Conservation (phyloP, 2,329 filamentous ascomycete genomes). For the Fusarium sp. region DNA sequence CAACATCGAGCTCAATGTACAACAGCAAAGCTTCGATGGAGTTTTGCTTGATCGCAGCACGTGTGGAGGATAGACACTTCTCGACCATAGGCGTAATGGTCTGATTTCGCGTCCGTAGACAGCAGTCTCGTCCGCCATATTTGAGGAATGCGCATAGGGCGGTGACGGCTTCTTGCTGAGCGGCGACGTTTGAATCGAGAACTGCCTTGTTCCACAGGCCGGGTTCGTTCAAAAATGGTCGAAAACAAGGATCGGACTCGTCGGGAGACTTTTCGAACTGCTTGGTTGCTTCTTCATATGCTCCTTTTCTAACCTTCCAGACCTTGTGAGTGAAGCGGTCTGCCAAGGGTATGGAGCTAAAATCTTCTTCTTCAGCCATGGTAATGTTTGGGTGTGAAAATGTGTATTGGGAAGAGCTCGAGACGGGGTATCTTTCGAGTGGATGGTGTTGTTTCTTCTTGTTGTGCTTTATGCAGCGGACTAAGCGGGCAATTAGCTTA, state of each 20-base stretch:
- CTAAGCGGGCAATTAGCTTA: constrained; percentile 46
- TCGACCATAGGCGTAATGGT: constrained; percentile 85
- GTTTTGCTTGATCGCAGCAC: constrained; percentile 87
- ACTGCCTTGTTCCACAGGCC: constrained; percentile 91
- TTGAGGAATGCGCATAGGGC: constrained; percentile 93
- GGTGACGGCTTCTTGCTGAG: constrained; percentile 89
- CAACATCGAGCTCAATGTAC: constrained; percentile 87
- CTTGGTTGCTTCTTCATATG: constrained; percentile 91
- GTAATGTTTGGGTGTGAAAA: constrained; percentile 32
- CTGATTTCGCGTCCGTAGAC: constrained; percentile 76
- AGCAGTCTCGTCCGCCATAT: constrained; percentile 82
- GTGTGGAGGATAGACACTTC: constrained; percentile 87
- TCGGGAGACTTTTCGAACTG: constrained; percentile 85
- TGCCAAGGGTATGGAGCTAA: constrained; percentile 76
- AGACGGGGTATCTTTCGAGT: constrained; percentile 35
- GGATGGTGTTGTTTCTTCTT: constrained; percentile 26
- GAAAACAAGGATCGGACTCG: constrained; percentile 85
- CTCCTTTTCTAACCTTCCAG: constrained; percentile 97
- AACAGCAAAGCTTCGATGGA: constrained; percentile 86
- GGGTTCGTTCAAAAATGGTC: constrained; percentile 85
- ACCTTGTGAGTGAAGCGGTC: constrained; percentile 84
- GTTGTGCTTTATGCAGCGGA: constrained; percentile 32
- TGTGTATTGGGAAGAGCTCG: constrained; percentile 27
- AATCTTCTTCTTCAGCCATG: constrained; percentile 91
- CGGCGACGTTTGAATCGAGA: constrained; percentile 93